These are phyloP conservation scores for Fusarium albosuccineum DNA, from an alignment of 2,329 filamentous ascomycete species.

Conservation along the genomic window DNA sequence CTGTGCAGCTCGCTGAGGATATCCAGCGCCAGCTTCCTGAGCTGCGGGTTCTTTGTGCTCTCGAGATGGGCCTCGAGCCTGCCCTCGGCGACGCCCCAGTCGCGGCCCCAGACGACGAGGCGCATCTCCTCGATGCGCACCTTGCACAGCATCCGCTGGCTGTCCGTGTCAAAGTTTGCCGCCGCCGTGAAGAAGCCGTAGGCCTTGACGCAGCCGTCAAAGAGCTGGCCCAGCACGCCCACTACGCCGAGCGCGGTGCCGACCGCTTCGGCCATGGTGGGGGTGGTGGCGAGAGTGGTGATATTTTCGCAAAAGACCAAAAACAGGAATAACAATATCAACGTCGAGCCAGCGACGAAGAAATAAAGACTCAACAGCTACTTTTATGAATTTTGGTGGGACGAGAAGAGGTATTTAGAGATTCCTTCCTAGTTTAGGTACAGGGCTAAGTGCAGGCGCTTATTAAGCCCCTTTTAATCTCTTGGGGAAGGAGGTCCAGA, in stretches of 20 bases:
- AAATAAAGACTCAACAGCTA: too few relatives aligned
- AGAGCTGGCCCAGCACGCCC: slow-evolving; percentile 61
- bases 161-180: slow-evolving; percentile 57
- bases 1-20: slow-evolving; percentile 59
- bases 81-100: slow-evolving; percentile 63
- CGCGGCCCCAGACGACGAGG: slow-evolving; percentile 60
- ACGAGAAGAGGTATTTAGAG: neutral
- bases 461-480: slow-evolving; percentile 22
- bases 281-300: neutral
- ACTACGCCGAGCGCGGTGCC: slow-evolving; percentile 59
- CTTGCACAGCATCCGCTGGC: slow-evolving; percentile 60
- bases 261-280: slow-evolving; percentile 53
- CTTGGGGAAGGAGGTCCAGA: too few relatives aligned
- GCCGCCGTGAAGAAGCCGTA: slow-evolving; percentile 61
- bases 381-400: neutral
- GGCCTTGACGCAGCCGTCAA: slow-evolving; percentile 61
- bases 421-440: neutral
- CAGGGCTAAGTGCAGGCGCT: slow-evolving; percentile 15
- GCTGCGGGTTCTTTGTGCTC: slow-evolving; percentile 52
- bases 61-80: slow-evolving; percentile 58
- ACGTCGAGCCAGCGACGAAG: too few relatives aligned
- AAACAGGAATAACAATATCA: too few relatives aligned
- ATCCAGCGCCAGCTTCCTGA: slow-evolving; percentile 56
- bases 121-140: slow-evolving; percentile 65
- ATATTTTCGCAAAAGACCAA: neutral